Conservation (phyloP, 1,284 basidiomycete species). For the Apiotrichum sp. region DNA sequence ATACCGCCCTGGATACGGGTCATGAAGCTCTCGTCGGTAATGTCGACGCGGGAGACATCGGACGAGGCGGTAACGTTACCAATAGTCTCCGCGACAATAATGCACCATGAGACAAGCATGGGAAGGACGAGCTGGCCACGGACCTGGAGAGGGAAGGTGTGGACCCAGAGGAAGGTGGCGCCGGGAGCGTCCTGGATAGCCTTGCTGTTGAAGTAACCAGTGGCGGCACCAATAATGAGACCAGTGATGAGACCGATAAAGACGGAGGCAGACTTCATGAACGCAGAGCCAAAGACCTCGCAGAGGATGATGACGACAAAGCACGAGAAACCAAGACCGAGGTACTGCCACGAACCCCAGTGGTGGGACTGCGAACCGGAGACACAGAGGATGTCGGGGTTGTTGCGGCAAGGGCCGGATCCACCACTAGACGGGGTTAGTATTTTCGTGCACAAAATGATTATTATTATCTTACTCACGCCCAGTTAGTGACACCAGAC, state of each 20-base stretch:
- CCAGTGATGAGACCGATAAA: conserved; percentile 32
- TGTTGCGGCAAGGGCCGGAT: conserved; percentile 19
- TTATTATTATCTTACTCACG: conserved; percentile 6
- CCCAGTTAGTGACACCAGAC: conserved; percentile 33
- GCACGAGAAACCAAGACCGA: conserved; percentile 30
- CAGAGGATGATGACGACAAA: conserved; percentile 19
- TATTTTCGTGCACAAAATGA: too few relatives aligned
- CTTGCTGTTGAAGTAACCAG: conserved; percentile 26
- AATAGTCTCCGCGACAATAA: conserved; percentile 33
- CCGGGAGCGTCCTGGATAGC: conserved; percentile 23
- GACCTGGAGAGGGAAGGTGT: conserved; percentile 23
- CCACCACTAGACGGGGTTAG: conserved; percentile 15
- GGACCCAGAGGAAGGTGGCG: conserved; percentile 30
- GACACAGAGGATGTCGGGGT: conserved; percentile 25
- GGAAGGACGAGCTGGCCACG: conserved; percentile 31
- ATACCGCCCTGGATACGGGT: conserved; percentile 31
- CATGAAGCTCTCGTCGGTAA: conserved; percentile 25
- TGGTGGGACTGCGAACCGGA: conserved; percentile 17
- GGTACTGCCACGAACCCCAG: conserved; percentile 28
- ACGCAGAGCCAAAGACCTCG: conserved; percentile 34
- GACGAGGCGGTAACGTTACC: conserved; percentile 29
- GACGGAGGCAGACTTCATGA: conserved; percentile 32
- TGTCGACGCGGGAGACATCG: conserved; percentile 25
- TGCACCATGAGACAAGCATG: conserved; percentile 29
- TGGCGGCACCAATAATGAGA: conserved; percentile 29